These are phyloP conservation scores for Quercus tomentella DNA, from an alignment of 331 rosid species.

Conservation along the genomic window DNA sequence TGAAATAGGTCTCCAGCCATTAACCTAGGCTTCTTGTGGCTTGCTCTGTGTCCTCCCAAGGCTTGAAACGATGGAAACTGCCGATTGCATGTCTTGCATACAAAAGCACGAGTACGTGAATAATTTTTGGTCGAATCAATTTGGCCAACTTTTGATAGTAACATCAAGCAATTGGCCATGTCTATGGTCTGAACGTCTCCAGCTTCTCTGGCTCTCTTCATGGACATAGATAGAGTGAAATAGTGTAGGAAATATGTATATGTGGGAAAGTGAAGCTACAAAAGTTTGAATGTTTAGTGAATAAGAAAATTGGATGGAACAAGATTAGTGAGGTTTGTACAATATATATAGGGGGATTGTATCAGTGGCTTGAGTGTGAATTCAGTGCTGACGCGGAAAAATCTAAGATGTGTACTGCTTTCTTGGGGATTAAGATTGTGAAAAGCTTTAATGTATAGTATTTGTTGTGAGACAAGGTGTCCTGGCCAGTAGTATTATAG, in stretches of 20 bases:
- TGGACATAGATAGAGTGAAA: not conserved
- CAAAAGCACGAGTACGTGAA: constrained; percentile 13
- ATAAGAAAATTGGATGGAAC: not conserved
- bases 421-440: no score
- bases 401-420: not conserved
- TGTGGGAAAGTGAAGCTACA: not conserved
- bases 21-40: constrained; percentile 63
- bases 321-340: not conserved
- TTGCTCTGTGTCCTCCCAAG: constrained; percentile 87
- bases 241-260: not conserved
- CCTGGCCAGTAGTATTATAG: no score
- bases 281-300: not conserved
- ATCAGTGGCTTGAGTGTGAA: not conserved
- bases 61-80: constrained; percentile 77
- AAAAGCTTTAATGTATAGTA: no score
- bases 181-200: constrained; percentile 15
- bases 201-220: constrained; percentile 59
- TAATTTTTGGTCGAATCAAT: not conserved
- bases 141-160: constrained; percentile 44
- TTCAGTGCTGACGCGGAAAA: not conserved
- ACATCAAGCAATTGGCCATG: constrained; percentile 50
- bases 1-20: constrained; percentile 3
- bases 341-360: not conserved
- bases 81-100: constrained; percentile 59
- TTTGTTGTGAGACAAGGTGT: no score